A percentile compares a stretch with the other conserved stretches of the same genome.
Conservation (phyloP, 2,329 filamentous ascomycete genomes). For the Pezicula radicicola region DNA sequence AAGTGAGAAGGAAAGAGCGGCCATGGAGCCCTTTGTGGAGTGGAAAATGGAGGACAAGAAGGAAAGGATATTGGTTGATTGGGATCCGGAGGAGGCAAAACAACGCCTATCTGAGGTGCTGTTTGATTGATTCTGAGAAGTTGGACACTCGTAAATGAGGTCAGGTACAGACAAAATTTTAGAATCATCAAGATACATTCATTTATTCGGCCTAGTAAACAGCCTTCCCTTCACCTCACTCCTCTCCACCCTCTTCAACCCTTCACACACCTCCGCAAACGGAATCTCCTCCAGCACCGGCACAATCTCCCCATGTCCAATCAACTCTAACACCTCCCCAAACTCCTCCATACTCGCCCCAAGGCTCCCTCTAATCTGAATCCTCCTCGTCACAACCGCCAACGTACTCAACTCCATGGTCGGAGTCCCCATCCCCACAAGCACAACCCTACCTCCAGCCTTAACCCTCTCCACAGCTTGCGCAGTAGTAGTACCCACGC, state of each 20-base stretch:
- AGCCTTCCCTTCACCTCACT: conserved; percentile 6
- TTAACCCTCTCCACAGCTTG: conserved; percentile 7
- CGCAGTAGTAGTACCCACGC: conserved; percentile 1
- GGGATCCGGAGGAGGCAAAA: conserved; percentile 19
- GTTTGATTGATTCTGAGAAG: not conserved
- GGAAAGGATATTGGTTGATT: conserved; percentile 22
- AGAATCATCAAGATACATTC: too few species aligned
- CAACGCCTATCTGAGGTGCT: conserved; percentile 12
- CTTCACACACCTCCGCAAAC: conserved; percentile 4
- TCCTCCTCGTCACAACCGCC: conserved; percentile 1
- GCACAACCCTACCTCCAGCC: conserved; percentile 4
- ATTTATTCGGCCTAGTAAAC: conserved; percentile 6
- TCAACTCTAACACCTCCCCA: conserved; percentile 3
- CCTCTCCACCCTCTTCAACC: conserved; percentile 5
- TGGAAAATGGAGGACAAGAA: conserved; percentile 26
- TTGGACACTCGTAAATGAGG: too few species aligned
- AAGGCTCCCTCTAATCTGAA: conserved; percentile 4
- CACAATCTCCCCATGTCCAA: conserved; percentile 2
- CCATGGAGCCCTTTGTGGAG: conserved; percentile 28
- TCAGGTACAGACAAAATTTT: too few species aligned
- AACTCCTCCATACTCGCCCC: conserved; percentile 7
- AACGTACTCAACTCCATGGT: not conserved
- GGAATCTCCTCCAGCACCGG: conserved; percentile 9
- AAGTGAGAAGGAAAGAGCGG: conserved; percentile 16
- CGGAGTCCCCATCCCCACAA: conserved; percentile 5